Evolutionary conservation across 1,139 yeast species (phyloP), one percentile per base, ranked within the genome.

Genomic region (Zygoascus sp.): DNA sequence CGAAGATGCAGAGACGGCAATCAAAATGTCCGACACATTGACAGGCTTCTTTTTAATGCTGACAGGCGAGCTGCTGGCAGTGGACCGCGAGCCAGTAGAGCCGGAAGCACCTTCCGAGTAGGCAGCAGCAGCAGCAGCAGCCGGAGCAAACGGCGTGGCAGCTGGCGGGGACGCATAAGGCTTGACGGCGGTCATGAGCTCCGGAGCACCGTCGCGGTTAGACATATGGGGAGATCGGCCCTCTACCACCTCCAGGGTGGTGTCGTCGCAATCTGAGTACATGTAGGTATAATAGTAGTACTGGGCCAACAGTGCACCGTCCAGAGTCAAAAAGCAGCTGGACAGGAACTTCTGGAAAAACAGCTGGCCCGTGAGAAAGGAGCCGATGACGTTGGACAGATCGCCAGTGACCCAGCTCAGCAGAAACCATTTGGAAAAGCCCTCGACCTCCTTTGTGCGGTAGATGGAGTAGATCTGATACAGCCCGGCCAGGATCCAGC

Each of bases 321-420:
- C 67, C 8, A 58, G 54, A 35, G 50, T 25, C 17, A 61, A 49
- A 16, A 61, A 58, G 28, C 57, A 56, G 10, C 54, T 37, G 1
- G 65, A 58, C 37, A 63, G 49, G 22, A 62, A 44, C 45, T 55
- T 54, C 49, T 63, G 67, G 49, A 63, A 63, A n/a, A 51, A 38
- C 59, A 63, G 58, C 49, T 63, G 66, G 40, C 53, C 58, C 15
- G 65, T 59, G 50, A 60, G 55, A 40, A 57, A 57, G 40, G 64
- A 59, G 13, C 67, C 67, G 19, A 62, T 23, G 32, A 61, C 56
- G 49, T 63, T 63, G 34, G 58, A 52, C 20, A 62, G 47, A 36
- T 64, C 67, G 20, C 67, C 67, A 8, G 56, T 37, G 10, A 63
- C 58, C 63, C 66, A 63, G 42, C 65, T 56, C 15, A 50, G 45